Percentiles rank a stretch among this genome's conserved stretches.
Evolutionary conservation across 2,329 filamentous ascomycete genomes (phyloP).

Genomic region (Fusarium coicis): DNA sequence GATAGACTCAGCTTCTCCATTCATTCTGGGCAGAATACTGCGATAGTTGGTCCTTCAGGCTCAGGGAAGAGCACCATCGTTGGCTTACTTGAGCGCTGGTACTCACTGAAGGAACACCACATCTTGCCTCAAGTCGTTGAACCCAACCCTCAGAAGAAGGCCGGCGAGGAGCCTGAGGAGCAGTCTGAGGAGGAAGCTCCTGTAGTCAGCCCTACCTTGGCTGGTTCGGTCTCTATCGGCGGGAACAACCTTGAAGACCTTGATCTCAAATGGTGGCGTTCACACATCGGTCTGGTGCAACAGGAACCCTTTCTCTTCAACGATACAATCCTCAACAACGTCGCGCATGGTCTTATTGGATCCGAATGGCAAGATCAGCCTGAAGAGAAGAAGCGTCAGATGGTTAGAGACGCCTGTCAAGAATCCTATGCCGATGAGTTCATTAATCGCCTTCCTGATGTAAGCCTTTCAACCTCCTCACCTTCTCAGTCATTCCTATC

Average conservation of each 20-base stretch:
- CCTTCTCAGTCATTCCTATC: accelerated
- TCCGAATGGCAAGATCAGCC: slow-evolving; percentile 51
- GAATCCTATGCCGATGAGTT: slow-evolving; percentile 66
- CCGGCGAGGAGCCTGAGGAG: accelerated
- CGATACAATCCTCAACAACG: slow-evolving; percentile 58
- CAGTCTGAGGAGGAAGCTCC: neutral
- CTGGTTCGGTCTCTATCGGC: slow-evolving; percentile 5
- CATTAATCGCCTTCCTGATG: slow-evolving; percentile 59
- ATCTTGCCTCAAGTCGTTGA: slow-evolving; percentile 20
- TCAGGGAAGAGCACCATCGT: slow-evolving; percentile 77
- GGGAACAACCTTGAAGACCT: slow-evolving; percentile 24
- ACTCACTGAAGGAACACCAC: slow-evolving; percentile 49
- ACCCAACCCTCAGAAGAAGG: neutral
- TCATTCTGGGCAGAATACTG: slow-evolving; percentile 69
- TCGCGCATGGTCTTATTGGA: slow-evolving; percentile 57
- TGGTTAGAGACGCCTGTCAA: slow-evolving; percentile 60
- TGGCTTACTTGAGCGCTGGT: slow-evolving; percentile 74
- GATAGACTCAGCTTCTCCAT: slow-evolving; percentile 65
- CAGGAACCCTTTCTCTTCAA: slow-evolving; percentile 68
- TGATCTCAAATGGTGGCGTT: slow-evolving; percentile 37
- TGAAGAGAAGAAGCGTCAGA: slow-evolving; percentile 52
- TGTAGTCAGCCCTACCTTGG: neutral
- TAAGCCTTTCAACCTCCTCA: slow-evolving; percentile 33
- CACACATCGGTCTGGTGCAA: slow-evolving; percentile 55
- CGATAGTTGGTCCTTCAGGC: slow-evolving; percentile 75